Evolutionary conservation across 1,284 basidiomycete species (phyloP).

Genomic region (Pyrrhoderma lamaoense): DNA sequence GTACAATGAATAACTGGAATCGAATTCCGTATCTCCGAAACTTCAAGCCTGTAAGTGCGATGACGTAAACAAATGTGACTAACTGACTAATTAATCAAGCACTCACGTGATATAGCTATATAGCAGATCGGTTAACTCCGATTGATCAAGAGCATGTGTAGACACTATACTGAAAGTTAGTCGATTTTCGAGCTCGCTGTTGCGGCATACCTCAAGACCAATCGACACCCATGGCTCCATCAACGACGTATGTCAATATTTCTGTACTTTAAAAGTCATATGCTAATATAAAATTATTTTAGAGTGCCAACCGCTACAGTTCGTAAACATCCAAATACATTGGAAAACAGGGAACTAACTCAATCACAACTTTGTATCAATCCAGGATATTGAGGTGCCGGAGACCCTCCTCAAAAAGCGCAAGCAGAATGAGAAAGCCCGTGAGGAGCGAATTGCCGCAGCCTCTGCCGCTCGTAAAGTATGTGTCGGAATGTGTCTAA

Average conservation of each 20-base stretch:
- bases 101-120: neutral
- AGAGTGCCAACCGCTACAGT: constrained; percentile 70
- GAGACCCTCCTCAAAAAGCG: constrained; percentile 99
- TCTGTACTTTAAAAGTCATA: neutral
- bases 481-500: no score
- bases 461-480: constrained; percentile 91
- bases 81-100: no score
- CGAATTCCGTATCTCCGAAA: no score
- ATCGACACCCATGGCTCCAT: constrained; percentile 48
- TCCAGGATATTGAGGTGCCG: constrained; percentile 85
- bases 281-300: constrained; percentile 2
- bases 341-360: constrained; percentile 1
- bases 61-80: constrained; percentile 1
- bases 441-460: constrained; percentile 90
- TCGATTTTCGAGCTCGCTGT: no score
- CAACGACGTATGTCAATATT: constrained; percentile 52
- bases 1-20: no score
- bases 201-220: constrained; percentile 36
- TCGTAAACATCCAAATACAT: constrained; percentile 29
- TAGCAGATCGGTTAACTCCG: neutral
- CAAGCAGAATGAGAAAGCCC: constrained; percentile 95
- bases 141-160: no score
- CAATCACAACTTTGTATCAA: constrained; percentile 8
- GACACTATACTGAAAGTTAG: no score
- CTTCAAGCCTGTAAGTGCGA: no score